Conservation (phyloP, 371 early-diverging fungal genomes). For the Rhizopus sp. region DNA sequence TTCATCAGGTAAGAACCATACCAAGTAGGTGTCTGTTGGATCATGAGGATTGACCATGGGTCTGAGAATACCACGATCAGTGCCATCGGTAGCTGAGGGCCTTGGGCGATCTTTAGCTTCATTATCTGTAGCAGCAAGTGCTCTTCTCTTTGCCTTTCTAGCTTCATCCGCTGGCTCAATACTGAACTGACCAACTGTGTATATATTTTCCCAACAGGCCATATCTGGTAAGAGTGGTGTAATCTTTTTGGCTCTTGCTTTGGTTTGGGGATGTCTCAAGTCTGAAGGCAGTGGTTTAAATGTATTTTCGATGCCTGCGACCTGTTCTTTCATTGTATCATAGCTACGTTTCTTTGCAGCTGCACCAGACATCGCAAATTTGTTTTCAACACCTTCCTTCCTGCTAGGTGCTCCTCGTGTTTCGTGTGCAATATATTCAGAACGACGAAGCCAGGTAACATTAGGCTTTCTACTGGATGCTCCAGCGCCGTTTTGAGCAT, state of each 20-base stretch:
- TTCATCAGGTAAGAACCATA: slow-evolving; percentile 51
- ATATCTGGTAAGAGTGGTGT: slow-evolving; percentile 81
- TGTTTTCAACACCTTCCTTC: slow-evolving; percentile 31
- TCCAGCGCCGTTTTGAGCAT: slow-evolving; percentile 23
- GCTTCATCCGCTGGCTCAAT: slow-evolving; percentile 67
- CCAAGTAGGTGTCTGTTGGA: slow-evolving; percentile 49
- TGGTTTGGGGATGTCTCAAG: slow-evolving; percentile 76
- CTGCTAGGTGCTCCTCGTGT: slow-evolving; percentile 28
- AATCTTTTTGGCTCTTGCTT: slow-evolving; percentile 72
- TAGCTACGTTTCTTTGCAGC: slow-evolving; percentile 30
- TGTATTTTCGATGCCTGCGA: slow-evolving; percentile 69
- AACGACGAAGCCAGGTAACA: slow-evolving; percentile 70
- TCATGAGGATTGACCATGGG: slow-evolving; percentile 60
- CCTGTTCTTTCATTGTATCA: slow-evolving; percentile 61
- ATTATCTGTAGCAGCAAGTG: background rate
- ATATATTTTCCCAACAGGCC: slow-evolving; percentile 64
- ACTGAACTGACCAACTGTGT: slow-evolving; percentile 72
- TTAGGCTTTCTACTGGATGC: slow-evolving; percentile 32
- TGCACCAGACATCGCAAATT: slow-evolving; percentile 35
- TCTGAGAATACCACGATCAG: slow-evolving; percentile 59
- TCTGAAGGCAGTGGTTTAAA: slow-evolving; percentile 60
- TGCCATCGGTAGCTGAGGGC: slow-evolving; percentile 37
- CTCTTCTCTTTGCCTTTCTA: slow-evolving; percentile 29
- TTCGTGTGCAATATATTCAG: slow-evolving; percentile 60
- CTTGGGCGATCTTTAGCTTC: slow-evolving; percentile 11